These are phyloP conservation scores for Aspergillus kassunensis DNA, from an alignment of 495 filamentous ascomycete species.

Conservation along the genomic window DNA sequence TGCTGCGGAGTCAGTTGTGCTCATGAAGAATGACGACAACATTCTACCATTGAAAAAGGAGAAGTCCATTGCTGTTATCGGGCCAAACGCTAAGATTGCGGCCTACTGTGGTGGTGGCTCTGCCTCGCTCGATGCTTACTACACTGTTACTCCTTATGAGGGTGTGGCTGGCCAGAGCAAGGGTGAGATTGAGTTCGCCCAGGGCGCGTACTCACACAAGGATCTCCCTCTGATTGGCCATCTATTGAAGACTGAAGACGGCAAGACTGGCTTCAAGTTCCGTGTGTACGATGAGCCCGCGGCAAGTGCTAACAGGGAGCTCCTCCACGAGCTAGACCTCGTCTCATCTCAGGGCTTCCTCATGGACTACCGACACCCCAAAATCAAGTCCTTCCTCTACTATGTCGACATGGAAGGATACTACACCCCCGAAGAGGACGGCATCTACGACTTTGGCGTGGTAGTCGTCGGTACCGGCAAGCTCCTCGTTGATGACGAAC, in stretches of 20 bases:
- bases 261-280: slow-evolving; percentile 54
- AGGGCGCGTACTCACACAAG: slow-evolving; percentile 60
- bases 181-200: slow-evolving; percentile 38
- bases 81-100: slow-evolving; percentile 72
- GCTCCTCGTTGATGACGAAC: slow-evolving; percentile 62
- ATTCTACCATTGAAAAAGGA: slow-evolving; percentile 62
- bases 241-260: slow-evolving; percentile 44
- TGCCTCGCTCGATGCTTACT: slow-evolving; percentile 75
- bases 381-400: slow-evolving; percentile 49
- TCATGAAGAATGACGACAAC: slow-evolving; percentile 70
- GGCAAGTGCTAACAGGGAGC: slow-evolving; percentile 36
- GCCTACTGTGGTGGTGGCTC: slow-evolving; percentile 79
- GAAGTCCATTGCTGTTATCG: slow-evolving; percentile 68
- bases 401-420: slow-evolving; percentile 60
- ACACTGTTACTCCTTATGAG: slow-evolving; percentile 65
- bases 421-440: slow-evolving; percentile 56
- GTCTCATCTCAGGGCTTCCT: slow-evolving; percentile 53
- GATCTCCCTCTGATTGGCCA: slow-evolving; percentile 54
- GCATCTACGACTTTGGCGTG: slow-evolving; percentile 71
- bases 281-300: slow-evolving; percentile 56
- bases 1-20: slow-evolving; percentile 67
- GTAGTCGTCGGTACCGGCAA: slow-evolving; percentile 71
- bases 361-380: slow-evolving; percentile 59
- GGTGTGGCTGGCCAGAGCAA: slow-evolving; percentile 56
- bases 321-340: slow-evolving; percentile 53